These are phyloP conservation scores for Amphibolis antarctica DNA, from an alignment of 106 monocot species.

Conservation along the genomic window DNA sequence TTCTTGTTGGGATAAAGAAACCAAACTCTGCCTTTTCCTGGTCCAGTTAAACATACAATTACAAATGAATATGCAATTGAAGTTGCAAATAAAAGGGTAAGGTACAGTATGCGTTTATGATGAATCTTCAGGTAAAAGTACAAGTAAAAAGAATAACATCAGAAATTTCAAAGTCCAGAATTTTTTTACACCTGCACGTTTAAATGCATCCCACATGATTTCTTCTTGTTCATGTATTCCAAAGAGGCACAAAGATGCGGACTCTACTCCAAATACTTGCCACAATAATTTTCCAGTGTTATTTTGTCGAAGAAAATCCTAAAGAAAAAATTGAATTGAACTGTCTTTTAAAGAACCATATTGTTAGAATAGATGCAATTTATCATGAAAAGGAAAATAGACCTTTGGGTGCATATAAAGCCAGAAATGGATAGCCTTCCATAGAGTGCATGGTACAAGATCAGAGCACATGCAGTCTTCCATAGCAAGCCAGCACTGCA, in stretches of 20 bases:
- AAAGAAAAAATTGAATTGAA: conserved; percentile 8
- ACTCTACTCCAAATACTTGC: conserved; percentile 80
- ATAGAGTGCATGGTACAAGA: conserved; percentile 37
- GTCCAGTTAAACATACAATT: not conserved
- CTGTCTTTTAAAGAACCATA: not conserved
- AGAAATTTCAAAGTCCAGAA: not conserved
- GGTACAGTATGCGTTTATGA: too few species aligned
- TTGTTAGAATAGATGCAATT: not conserved
- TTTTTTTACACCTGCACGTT: conserved; percentile 38
- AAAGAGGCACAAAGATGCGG: conserved; percentile 71
- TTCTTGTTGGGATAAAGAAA: conserved; percentile 80
- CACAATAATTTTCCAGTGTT: conserved; percentile 95
- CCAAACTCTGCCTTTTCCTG: conserved; percentile 67
- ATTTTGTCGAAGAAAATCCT: conserved; percentile 98
- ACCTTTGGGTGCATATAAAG: conserved; percentile 99
- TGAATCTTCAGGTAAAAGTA: not conserved
- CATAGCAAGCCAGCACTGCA: conserved; percentile 91
- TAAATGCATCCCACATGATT: conserved; percentile 89
- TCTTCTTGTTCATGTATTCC: conserved; percentile 82
- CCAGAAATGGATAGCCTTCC: conserved; percentile 74
- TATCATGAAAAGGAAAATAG: not conserved
- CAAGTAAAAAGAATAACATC: not conserved
- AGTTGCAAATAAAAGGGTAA: too few species aligned
- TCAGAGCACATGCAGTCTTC: conserved; percentile 98
- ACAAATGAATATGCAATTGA: not conserved